These are phyloP conservation scores for Oryza coarctata DNA, from an alignment of 176 grass and related monocot species.

Conservation along the genomic window DNA sequence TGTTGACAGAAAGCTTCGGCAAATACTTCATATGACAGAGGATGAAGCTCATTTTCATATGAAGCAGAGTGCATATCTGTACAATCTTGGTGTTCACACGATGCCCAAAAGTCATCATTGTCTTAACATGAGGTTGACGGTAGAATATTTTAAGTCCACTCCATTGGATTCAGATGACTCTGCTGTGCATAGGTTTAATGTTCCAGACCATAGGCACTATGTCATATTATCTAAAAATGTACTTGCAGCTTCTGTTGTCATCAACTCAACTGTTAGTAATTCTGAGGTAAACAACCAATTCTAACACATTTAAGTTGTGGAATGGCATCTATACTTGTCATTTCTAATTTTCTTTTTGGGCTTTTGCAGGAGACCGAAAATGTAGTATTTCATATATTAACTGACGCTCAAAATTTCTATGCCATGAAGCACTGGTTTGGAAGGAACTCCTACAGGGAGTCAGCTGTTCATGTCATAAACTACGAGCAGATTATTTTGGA, in stretches of 20 bases:
- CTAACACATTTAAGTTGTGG: constrained; percentile 3
- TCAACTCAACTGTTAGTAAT: constrained; percentile 90
- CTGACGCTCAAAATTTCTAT: constrained; percentile 88
- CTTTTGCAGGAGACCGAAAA: constrained; percentile 65
- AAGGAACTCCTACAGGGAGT: constrained; percentile 75
- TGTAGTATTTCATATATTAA: constrained; percentile 86
- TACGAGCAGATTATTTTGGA: constrained; percentile 69
- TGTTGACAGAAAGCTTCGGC: constrained; percentile 81
- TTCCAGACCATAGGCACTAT: constrained; percentile 73
- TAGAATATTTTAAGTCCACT: constrained; percentile 79
- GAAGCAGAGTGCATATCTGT: constrained; percentile 96
- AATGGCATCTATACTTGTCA: constrained; percentile 4
- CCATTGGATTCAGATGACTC: constrained; percentile 56
- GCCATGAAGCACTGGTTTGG: constrained; percentile 96
- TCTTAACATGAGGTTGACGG: constrained; percentile 96
- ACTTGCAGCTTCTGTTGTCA: constrained; percentile 83
- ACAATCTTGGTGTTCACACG: constrained; percentile 94
- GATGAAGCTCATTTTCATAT: constrained; percentile 97
- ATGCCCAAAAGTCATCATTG: constrained; percentile 99
- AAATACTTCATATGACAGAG: constrained; percentile 95
- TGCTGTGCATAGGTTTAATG: constrained; percentile 52
- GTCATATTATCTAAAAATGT: constrained; percentile 92
- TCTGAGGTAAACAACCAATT: constrained; percentile 60
- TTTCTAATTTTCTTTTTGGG: constrained; percentile 47
- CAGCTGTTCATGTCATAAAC: constrained; percentile 71